A percentile compares a stretch with the other conserved stretches of the same genome.
phyloP scores from a whole-genome alignment of 179 eudicot species.

The Spergularia azorica region DNA sequence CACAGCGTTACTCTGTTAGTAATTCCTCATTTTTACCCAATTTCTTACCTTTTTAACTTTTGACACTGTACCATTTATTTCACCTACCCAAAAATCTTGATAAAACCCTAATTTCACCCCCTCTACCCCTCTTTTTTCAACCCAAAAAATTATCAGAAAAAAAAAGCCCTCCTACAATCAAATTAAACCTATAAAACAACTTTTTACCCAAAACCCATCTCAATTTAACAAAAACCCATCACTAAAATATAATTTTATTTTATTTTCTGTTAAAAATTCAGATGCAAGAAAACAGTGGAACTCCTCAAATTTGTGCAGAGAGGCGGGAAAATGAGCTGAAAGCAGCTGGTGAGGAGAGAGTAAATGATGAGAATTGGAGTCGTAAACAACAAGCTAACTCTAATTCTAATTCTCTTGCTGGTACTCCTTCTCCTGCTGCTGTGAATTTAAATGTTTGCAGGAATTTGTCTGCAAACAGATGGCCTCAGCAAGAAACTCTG shows the following conservation, averaged over 20 bases:
- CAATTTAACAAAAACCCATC: constrained; percentile 8
- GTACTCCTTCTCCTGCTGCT: constrained; percentile 16
- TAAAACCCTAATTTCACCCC: constrained; percentile 35
- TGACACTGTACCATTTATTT: background rate
- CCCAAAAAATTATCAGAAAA: background rate
- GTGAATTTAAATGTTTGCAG: background rate
- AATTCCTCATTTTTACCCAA: constrained; percentile 9
- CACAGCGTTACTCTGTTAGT: background rate
- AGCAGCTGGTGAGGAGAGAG: constrained; percentile 4
- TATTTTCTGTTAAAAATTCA: background rate
- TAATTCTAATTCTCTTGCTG: background rate
- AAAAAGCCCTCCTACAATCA: constrained; percentile 15
- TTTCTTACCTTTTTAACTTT: constrained; percentile 1
- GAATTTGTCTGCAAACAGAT: constrained; percentile 50
- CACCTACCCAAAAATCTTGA: constrained; percentile 16
- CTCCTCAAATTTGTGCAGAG: constrained; percentile 13
- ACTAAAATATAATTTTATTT: background rate
- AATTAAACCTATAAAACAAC: background rate
- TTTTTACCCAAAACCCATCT: constrained; percentile 18
- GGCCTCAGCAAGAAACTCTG: constrained; percentile 91
- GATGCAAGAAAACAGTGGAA: constrained; percentile 26
- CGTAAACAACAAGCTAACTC: background rate
- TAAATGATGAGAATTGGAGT: constrained; percentile 9
- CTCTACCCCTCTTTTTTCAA: constrained; percentile 19
- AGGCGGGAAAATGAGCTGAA: constrained; percentile 35